Evolutionary conservation across 2,329 filamentous ascomycete species (phyloP).

Genomic region (Rutstroemia sp.): DNA sequence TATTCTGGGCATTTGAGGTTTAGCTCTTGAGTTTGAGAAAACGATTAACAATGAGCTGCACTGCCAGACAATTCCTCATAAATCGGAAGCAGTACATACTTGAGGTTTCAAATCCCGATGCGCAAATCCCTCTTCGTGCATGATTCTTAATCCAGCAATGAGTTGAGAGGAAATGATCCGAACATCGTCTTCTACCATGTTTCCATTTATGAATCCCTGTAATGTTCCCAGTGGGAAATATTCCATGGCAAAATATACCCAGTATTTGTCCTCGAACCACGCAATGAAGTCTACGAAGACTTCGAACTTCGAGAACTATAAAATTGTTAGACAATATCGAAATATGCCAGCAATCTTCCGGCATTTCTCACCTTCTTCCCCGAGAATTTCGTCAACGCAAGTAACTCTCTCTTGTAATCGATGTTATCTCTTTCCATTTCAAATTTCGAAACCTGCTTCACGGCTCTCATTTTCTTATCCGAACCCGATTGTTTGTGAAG

Average conservation of each 20-base stretch:
- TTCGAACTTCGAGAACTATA: no score
- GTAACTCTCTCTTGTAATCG: no score
- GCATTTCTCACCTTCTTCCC: no score
- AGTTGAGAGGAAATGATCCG: neutral
- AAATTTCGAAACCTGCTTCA: neutral
- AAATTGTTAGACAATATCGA: no score
- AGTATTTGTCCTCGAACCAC: neutral
- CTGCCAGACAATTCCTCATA: no score
- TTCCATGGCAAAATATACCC: neutral
- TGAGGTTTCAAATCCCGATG: slow-evolving; percentile 9
- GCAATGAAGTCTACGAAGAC: no score
- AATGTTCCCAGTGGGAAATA: neutral
- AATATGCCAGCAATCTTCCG: no score
- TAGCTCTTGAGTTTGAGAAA: no score
- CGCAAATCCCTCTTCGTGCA: neutral
- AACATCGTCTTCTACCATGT: neutral
- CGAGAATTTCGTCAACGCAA: no score
- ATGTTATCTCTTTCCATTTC: no score
- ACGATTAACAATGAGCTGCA: no score
- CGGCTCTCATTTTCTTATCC: neutral
- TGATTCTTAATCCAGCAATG: neutral
- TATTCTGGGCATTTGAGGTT: slow-evolving; percentile 1
- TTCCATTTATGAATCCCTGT: slow-evolving; percentile 9
- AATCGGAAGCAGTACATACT: neutral
- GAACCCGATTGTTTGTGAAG: neutral